These are phyloP conservation scores for Aureobasidium uvarum DNA, from an alignment of 2,329 filamentous ascomycete species.

Conservation along the genomic window DNA sequence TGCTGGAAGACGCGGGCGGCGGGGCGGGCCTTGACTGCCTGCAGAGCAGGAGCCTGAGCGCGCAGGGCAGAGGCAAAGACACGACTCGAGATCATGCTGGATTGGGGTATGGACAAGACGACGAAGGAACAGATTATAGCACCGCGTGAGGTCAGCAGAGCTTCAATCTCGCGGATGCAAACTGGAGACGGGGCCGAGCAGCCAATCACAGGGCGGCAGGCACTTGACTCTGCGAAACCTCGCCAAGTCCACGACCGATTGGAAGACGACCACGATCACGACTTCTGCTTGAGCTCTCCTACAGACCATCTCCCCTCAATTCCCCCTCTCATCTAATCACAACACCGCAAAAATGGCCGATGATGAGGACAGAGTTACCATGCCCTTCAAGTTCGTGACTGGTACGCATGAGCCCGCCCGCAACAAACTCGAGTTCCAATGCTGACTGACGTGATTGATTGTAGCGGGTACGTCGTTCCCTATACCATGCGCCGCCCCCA, in stretches of 20 bases:
- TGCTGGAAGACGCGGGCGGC: constrained; percentile 32
- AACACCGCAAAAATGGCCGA: constrained; percentile 77
- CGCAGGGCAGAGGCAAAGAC: constrained; percentile 39
- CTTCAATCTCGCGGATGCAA: constrained; percentile 10
- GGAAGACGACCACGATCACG: no score
- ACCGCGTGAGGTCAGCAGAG: constrained; percentile 25
- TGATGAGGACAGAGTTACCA: constrained; percentile 85
- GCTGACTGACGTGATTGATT: constrained; percentile 31
- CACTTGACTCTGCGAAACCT: not conserved
- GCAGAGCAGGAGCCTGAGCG: constrained; percentile 31
- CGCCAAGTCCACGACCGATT: constrained; percentile 18
- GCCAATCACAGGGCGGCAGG: constrained; percentile 1
- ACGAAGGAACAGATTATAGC: not conserved
- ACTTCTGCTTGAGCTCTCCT: constrained; percentile 13
- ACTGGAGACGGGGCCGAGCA: constrained; percentile 8
- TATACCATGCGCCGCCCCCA: constrained; percentile 2
- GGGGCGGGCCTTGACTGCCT: constrained; percentile 24
- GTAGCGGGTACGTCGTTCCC: constrained; percentile 20
- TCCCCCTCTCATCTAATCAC: constrained; percentile 27
- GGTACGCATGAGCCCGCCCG: constrained; percentile 61
- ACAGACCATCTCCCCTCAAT: constrained; percentile 16
- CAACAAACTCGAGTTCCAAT: constrained; percentile 33
- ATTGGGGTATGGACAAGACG: not conserved
- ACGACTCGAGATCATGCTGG: constrained; percentile 42
- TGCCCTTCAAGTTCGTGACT: constrained; percentile 99